A percentile compares a stretch with the other conserved stretches of the same genome.
Conservation (phyloP, 768 basidiomycete species). For the Collybia nuda region DNA sequence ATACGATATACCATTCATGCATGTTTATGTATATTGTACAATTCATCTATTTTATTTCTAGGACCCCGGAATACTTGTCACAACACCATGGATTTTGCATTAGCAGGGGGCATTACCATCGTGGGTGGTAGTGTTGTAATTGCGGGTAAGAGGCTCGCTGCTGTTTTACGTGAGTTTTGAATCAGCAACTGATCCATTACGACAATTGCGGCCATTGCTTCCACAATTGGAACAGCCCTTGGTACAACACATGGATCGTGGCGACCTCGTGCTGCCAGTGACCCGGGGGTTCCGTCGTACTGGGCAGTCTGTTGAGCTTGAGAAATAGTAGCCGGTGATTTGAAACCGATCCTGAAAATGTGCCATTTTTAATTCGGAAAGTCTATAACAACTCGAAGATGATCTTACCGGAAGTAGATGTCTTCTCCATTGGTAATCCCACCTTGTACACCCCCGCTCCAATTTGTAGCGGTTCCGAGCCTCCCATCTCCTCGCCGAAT, state of each 20-base stretch:
- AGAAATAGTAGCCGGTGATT: slow-evolving; percentile 97
- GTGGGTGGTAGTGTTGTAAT: slow-evolving; percentile 89
- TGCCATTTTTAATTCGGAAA: background rate
- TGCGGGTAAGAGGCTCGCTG: slow-evolving; percentile 77
- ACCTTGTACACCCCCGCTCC: slow-evolving; percentile 97
- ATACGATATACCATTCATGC: background rate
- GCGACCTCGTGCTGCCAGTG: slow-evolving; percentile 86
- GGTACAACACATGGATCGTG: slow-evolving; percentile 99
- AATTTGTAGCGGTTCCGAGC: slow-evolving; percentile 86
- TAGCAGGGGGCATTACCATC: slow-evolving; percentile 67
- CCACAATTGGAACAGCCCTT: slow-evolving; percentile 95
- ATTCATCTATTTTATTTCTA: slow-evolving; percentile 1
- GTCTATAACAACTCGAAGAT: slow-evolving; percentile 7
- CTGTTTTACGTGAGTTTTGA: slow-evolving; percentile 80
- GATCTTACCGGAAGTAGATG: slow-evolving; percentile 88
- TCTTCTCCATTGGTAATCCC: slow-evolving; percentile 98
- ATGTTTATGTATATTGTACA: background rate
- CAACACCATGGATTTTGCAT: background rate
- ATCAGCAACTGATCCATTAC: slow-evolving; percentile 92
- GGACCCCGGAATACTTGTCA: background rate
- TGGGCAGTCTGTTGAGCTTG: slow-evolving; percentile 87
- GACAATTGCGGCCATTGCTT: slow-evolving; percentile 95
- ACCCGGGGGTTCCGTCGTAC: slow-evolving; percentile 90
- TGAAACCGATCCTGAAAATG: slow-evolving; percentile 81
- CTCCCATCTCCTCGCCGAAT: slow-evolving; percentile 60